Conservation (phyloP, 768 basidiomycete genomes). For the Naematelia encephala region DNA sequence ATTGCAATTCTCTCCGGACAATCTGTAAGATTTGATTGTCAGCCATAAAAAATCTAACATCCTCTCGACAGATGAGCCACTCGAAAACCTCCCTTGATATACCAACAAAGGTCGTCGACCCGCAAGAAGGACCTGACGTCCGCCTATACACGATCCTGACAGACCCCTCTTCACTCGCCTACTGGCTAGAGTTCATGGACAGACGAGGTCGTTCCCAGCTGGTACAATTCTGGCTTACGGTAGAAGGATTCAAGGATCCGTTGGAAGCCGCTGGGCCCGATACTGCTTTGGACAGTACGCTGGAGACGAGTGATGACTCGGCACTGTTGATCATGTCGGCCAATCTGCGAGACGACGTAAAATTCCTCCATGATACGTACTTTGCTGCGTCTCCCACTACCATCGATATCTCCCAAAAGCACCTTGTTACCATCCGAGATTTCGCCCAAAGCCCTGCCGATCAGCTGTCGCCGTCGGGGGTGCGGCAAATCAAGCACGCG, state of each 20-base stretch:
- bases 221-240: conserved; percentile 96
- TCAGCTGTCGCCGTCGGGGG: conserved; percentile 57
- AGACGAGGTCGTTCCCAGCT: conserved; percentile 74
- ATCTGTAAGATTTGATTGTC: conserved; percentile 4
- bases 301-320: conserved; percentile 55
- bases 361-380: conserved; percentile 83
- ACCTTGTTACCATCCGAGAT: conserved; percentile 65
- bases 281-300: conserved; percentile 56
- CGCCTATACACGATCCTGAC: conserved; percentile 58
- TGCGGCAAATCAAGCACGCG: conserved; percentile 59
- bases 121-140: neutral
- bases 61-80: neutral
- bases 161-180: conserved; percentile 85
- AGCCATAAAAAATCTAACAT: neutral
- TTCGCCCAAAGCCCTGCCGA: conserved; percentile 57
- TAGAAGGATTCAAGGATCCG: conserved; percentile 97
- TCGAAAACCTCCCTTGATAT: neutral
- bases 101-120: neutral
- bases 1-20: conserved; percentile 73
- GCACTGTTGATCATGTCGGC: conserved; percentile 54
- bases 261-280: conserved; percentile 68
- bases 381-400: conserved; percentile 61
- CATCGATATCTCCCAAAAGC: conserved; percentile 63
- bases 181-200: conserved; percentile 99
- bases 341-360: conserved; percentile 78